Evolutionary conservation across 148 eudicot genomes (phyloP).

Genomic region (Vaccinium darrowii): DNA sequence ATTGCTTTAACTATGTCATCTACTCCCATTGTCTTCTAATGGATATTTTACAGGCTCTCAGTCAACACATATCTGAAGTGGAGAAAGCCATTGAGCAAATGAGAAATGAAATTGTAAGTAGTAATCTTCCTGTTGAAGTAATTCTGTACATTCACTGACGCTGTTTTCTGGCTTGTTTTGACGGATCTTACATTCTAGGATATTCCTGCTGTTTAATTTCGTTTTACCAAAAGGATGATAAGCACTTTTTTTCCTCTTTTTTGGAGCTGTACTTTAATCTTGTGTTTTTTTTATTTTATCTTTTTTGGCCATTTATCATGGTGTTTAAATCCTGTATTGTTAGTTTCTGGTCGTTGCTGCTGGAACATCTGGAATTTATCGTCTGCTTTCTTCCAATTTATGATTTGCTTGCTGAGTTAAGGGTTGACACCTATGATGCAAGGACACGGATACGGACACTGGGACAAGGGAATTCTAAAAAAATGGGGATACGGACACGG

Average conservation of each 20-base stretch:
- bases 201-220: constrained; percentile 4
- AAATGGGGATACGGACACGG: no score
- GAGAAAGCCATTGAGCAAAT: constrained; percentile 74
- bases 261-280: neutral
- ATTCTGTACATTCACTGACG: neutral
- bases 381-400: no score
- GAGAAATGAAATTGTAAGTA: constrained; percentile 72
- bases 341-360: neutral
- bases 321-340: neutral
- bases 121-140: neutral
- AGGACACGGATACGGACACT: no score
- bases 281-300: neutral
- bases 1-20: neutral
- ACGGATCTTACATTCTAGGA: neutral
- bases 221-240: neutral
- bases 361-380: neutral
- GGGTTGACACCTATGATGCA: neutral
- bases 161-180: constrained; percentile 5
- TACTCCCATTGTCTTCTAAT: neutral
- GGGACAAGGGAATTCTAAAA: no score
- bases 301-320: neutral
- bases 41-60: constrained; percentile 62
- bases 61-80: constrained; percentile 79
- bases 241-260: neutral
- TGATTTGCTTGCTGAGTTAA: neutral